Evolutionary conservation across 179 eudicot species (phyloP), one percentile per base, ranked within the genome.

Genomic region (Carnegiea gigantea): DNA sequence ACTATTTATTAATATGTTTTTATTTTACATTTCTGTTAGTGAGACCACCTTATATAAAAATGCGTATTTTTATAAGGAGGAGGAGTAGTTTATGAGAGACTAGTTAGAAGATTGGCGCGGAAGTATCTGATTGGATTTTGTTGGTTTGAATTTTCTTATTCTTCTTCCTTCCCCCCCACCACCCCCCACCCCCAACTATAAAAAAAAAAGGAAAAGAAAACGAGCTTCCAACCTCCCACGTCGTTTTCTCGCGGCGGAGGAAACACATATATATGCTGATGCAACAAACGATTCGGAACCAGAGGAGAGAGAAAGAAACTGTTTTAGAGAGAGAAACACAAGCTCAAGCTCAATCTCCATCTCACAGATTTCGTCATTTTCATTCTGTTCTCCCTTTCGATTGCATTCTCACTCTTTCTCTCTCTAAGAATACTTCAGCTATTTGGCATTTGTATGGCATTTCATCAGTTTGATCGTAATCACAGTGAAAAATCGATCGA

Each of bases 221-320:
- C 3, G 18, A 12, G 57, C 14, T 51, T 12, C 18, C 20, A 49
- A 51, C 57, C 2, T 51, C 3, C 68, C 1, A 67, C 72, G 72
- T 67, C 72, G 40, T 67, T 65, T 24, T 67, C 72, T 26, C 38
- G 72, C 72, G 36, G 72, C 40, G 72, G 20, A 28, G 40, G 2
- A 9, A 3, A 14, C 72, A 28, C 14, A 26, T 67, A 4, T 15
- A 26, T 67, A 4, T 15, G 72, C 72, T 40, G 44, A 67, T 17
- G 57, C 57, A 51, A 13, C 17, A 13, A 80, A 80, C 83, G 83
- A 59, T 5, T 46, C 14, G 17, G 28, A 59, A 3, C 46, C 14
- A 18, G 46, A 59, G 44, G 18, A 59, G 40, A 73, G 82, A 80
- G 44, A 80, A 40, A 23, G 3, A 62, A 15, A 62, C 28, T 7